phyloP scores from a whole-genome alignment of 1,139 yeast genomes.

The Lodderomyces elongisporus region DNA sequence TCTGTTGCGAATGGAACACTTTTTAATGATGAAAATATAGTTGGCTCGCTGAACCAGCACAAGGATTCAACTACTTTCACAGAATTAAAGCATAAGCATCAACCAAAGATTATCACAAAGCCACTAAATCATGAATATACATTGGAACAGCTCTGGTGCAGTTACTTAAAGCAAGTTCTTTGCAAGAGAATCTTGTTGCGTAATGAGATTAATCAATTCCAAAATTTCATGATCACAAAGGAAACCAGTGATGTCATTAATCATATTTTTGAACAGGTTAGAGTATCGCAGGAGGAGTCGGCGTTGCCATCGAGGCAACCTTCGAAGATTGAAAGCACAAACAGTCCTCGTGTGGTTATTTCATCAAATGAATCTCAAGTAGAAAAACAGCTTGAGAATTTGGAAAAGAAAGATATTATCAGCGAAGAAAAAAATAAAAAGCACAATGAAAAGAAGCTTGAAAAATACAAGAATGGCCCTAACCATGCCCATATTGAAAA shows the following conservation, averaged over 20 bases:
- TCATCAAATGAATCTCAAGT: not conserved
- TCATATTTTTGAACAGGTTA: constrained; percentile 3
- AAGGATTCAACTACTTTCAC: too few species aligned
- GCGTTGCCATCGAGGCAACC: not conserved
- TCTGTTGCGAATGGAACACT: too few species aligned
- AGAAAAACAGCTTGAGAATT: not conserved
- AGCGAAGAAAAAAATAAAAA: too few species aligned
- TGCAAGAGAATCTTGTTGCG: constrained; percentile 37
- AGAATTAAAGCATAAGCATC: too few species aligned
- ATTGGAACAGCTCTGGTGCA: constrained; percentile 32
- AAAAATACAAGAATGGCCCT: too few species aligned
- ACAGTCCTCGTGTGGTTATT: not conserved
- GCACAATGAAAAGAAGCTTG: too few species aligned
- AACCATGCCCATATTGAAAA: too few species aligned
- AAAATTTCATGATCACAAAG: constrained; percentile 21
- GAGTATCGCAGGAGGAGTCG: not conserved
- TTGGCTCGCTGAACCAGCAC: too few species aligned
- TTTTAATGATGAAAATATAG: too few species aligned
- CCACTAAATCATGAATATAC: too few species aligned
- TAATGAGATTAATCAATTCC: constrained; percentile 38
- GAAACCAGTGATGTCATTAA: constrained; percentile 8
- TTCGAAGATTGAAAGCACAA: not conserved
- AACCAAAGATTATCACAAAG: too few species aligned
- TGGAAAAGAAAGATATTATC: not conserved
- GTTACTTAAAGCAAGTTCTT: constrained; percentile 33